Base-by-base conservation (phyloP, 2,329 filamentous ascomycete genomes). In the Paraphoma chrysanthemicola region DNA sequence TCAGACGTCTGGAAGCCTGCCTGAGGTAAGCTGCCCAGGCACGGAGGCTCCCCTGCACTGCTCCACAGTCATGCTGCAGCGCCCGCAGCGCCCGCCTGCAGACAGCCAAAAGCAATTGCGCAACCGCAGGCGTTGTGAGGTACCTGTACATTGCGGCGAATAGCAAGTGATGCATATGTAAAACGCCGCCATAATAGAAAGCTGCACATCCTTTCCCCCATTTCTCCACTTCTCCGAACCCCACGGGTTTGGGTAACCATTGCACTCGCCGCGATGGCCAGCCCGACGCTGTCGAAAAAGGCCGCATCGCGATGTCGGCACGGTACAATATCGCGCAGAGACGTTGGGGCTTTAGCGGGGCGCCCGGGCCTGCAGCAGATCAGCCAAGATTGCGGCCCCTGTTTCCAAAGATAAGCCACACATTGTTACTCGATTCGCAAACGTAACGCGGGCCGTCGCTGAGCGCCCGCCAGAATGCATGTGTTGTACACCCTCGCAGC, bases 261-360 rank as follows among this genome's bases (percentile, higher is more conserved):
- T 45, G 38, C 41, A 46, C 48, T 48, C 51, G 47, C 33, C 47
- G 53, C 52, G 48, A 56, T 44, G 30, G n/a, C 31, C 36, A 39
- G 44, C 54, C 59, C 59, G 48, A 57, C 52, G 31, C 36, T 42
- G 57, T 54, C 23, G 59, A 62, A 64, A 70, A 67, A 66, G 23
- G 60, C 66, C 68, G 63, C 65, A 62, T 64, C 64, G 68, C 71
- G 62, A 72, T 68, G 64, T 73, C 72, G 72, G 71, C 64, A 59
- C 62, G 45, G 57, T 33, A 41, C 51, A 50, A 55, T 64, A 62
- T 65, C 58, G 67, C 60, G 57, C 61, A 63, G 57, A 29, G 54
- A 56, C 64, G 62, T 68, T 68, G 67, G 62, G 66, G 53, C 29
- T 63, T 57, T 55, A 54, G 54, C 57, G 64, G 33, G 67, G 59